Conservation (phyloP, 163 green algal genomes). For the Chloroidium sp. region DNA sequence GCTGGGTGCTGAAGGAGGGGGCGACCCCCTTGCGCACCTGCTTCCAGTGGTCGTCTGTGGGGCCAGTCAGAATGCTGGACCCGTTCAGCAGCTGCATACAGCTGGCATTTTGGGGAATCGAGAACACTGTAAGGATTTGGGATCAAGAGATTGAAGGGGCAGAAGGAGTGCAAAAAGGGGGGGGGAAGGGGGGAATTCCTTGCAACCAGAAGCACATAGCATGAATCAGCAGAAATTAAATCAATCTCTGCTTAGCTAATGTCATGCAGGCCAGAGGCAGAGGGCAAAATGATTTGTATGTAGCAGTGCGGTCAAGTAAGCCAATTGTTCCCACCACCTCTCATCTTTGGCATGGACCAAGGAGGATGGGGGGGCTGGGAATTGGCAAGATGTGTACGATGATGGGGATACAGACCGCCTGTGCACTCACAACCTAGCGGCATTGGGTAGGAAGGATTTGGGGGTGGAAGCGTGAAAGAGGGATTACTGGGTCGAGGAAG, state of each 20-base stretch:
- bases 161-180: background rate
- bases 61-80: constrained; percentile 21
- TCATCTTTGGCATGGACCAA: background rate
- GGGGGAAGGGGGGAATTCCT: background rate
- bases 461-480: background rate
- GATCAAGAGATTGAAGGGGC: background rate
- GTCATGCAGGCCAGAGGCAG: too few relatives aligned
- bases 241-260: too few relatives aligned
- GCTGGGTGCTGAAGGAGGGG: constrained; percentile 36
- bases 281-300: too few relatives aligned
- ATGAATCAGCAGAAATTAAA: background rate
- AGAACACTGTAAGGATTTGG: background rate
- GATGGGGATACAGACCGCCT: background rate
- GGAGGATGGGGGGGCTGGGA: background rate
- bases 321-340: background rate
- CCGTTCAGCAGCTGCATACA: constrained; percentile 17
- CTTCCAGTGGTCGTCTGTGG: constrained; percentile 27
- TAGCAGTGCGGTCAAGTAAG: too few relatives aligned
- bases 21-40: constrained; percentile 35
- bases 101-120: background rate
- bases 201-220: background rate
- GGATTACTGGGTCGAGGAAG: constrained; percentile 3
- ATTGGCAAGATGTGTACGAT: background rate
- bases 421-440: background rate
- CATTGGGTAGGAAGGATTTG: background rate